Percentiles rank a stretch among this genome's conserved stretches.
Conservation (phyloP, 352 stramenopile species). For the Globisporangium parvum region DNA sequence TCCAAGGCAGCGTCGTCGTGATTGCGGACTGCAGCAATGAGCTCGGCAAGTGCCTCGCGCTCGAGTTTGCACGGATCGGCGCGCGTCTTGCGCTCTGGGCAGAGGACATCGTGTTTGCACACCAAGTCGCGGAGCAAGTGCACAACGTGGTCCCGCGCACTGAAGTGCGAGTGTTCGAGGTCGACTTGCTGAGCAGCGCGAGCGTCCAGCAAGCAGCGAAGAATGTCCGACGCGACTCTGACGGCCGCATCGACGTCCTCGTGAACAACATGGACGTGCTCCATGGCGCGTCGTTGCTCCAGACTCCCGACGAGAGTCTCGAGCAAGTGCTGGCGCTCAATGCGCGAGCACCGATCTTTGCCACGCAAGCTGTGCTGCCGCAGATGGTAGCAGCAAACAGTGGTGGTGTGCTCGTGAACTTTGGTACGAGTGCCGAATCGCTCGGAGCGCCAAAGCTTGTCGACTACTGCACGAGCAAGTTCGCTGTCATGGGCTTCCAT, state of each 20-base stretch:
- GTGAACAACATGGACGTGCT: constrained; percentile 52
- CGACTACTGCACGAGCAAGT: constrained; percentile 46
- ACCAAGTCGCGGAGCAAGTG: constrained; percentile 1
- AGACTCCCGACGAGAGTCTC: constrained; percentile 18
- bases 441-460: constrained; percentile 28
- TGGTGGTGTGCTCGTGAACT: constrained; percentile 23
- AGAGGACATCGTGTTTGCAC: constrained; percentile 2
- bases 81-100: constrained; percentile 15
- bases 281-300: constrained; percentile 26
- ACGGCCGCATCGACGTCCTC: constrained; percentile 23
- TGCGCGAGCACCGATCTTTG: constrained; percentile 25
- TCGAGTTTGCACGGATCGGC: constrained; percentile 9
- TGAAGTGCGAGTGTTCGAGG: constrained; percentile 10
- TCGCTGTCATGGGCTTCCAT: constrained; percentile 36
- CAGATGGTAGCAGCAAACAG: constrained; percentile 27
- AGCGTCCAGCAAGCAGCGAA: constrained; percentile 12
- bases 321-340: constrained; percentile 34
- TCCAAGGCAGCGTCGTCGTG: no score
- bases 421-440: constrained; percentile 25
- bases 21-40: no score
- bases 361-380: constrained; percentile 37
- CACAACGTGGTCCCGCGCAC: neutral
- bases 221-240: constrained; percentile 13
- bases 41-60: no score
- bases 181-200: constrained; percentile 15